These are phyloP conservation scores for Nothomitra cinnamomea DNA, from an alignment of 2,329 filamentous ascomycete species.

Conservation along the genomic window DNA sequence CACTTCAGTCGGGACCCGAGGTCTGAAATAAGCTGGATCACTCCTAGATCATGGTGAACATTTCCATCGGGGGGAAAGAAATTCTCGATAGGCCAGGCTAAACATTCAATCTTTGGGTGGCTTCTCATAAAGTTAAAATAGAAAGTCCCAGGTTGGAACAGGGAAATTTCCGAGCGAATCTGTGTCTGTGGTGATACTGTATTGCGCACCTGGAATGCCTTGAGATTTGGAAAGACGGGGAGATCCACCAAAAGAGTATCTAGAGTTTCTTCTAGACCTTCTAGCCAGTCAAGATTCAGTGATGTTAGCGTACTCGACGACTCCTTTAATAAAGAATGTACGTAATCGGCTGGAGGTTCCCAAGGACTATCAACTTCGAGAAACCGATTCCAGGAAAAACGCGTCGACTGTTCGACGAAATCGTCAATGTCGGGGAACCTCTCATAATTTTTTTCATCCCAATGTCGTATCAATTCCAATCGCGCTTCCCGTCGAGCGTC, in stretches of 20 bases:
- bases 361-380: background rate
- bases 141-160: conserved; percentile 1
- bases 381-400: background rate
- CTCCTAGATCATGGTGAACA: background rate
- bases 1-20: background rate
- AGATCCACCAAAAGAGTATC: background rate
- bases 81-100: background rate
- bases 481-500: no score
- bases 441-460: background rate
- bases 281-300: background rate
- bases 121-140: background rate
- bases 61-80: background rate
- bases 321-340: background rate
- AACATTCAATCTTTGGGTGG: conserved; percentile 1
- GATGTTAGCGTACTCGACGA: background rate
- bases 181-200: background rate
- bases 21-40: background rate
- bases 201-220: conserved; percentile 1
- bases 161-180: background rate
- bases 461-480: background rate
- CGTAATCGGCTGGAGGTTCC: background rate
- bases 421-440: background rate
- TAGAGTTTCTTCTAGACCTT: background rate
- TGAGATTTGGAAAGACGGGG: background rate
- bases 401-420: background rate